Evolutionary conservation across 805 yeast genomes (phyloP), one percentile per base, ranked within the genome.

Genomic region (Hanseniaspora thailandica): DNA sequence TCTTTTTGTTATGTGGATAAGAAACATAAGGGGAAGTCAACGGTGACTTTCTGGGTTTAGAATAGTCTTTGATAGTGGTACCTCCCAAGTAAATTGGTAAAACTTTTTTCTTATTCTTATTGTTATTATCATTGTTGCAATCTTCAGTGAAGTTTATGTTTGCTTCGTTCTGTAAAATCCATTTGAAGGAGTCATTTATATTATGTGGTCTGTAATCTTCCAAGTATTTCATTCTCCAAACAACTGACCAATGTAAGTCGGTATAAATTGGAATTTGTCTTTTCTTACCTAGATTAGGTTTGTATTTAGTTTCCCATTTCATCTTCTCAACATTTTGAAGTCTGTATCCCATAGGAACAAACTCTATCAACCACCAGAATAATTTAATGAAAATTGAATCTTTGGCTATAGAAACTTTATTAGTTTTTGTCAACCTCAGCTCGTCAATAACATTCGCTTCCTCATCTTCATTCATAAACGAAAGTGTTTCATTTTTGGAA

Each of bases 291-390:
- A 79, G 59, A 60, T 82, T 81, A 1, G 86, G 86, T 13, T 66
- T 60, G 58, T 71, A 76, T 5, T 67, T 63, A 46, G 72, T 69
- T 54, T 64, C 66, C 83, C 84, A 80, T 58, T 70, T 67, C 2
- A 79, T 78, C 3, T 68, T 60, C 28, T 33, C 22, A 5, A 58
- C 56, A 58, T 75, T 69, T 58, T 78, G 80, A 40, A 73, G 62
- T 57, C 75, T 73, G 28, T 73, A 69, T 0, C 80, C 80, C 44
- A 80, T 60, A 1, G 87, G 86, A n/a, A 82, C 56, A 15, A 76
- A 63, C 58, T 82, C 88, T 12, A 78, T 61, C 3, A 74, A 3
- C 86, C 86, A 81, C 86, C 86, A 82, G 5, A 69, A 57, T 0
- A 77, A 7, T 12, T 34, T 55, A 45, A 19, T 44, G 33, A 26